Percentiles rank a stretch among this genome's conserved stretches.
Evolutionary conservation across 2,329 filamentous ascomycete genomes (phyloP).

Genomic region (Epichloe elymi): DNA sequence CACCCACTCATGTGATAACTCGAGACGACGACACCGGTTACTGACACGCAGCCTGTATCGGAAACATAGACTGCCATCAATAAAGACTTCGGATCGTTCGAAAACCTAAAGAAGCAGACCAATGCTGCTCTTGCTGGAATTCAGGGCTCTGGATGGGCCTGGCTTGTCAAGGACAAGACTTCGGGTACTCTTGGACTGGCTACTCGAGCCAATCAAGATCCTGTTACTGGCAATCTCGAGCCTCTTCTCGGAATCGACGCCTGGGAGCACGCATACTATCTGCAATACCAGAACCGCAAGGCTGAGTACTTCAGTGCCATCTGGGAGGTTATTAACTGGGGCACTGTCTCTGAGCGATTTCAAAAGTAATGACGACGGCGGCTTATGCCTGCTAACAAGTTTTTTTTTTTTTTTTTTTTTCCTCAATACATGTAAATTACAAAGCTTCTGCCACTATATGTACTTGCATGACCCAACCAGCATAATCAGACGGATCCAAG

Average conservation of each 20-base stretch:
- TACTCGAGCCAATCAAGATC: conserved; percentile 77
- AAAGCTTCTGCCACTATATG: conserved; percentile 1
- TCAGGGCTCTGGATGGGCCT: conserved; percentile 83
- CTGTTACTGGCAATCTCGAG: conserved; percentile 68
- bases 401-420: not conserved
- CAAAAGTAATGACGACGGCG: conserved; percentile 25
- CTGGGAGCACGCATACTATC: conserved; percentile 93
- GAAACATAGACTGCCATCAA: conserved; percentile 41
- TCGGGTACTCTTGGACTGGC: conserved; percentile 49
- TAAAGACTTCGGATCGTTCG: conserved; percentile 53
- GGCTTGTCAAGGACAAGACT: conserved; percentile 62
- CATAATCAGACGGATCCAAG: too few species aligned
- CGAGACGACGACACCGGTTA: conserved; percentile 27
- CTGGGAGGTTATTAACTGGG: conserved; percentile 96
- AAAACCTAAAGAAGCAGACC: conserved; percentile 52
- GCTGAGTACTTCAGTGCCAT: conserved; percentile 88
- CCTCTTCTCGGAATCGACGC: conserved; percentile 84
- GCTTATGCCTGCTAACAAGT: not conserved
- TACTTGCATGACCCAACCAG: too few species aligned
- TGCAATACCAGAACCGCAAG: conserved; percentile 95
- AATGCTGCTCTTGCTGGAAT: conserved; percentile 57
- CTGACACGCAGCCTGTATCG: not conserved
- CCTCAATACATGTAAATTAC: not conserved
- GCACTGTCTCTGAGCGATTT: conserved; percentile 70
- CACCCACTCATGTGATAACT: not conserved